These are phyloP conservation scores for Thraustochytrium striatum DNA, from an alignment of 352 stramenopile species.

Conservation along the genomic window DNA sequence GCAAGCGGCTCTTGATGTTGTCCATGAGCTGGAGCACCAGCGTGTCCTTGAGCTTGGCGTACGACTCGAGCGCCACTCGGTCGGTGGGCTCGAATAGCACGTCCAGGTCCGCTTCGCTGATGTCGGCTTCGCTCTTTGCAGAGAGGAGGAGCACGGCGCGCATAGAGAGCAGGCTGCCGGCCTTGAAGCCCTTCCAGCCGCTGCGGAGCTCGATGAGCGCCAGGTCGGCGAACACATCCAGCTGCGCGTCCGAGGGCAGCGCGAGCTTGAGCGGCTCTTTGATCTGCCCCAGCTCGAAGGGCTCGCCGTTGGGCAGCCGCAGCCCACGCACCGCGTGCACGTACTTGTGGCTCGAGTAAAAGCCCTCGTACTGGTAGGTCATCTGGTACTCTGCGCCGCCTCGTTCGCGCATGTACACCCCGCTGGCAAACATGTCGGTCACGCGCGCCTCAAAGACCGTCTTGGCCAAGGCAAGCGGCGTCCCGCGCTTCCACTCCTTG, in stretches of 20 bases:
- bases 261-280: not conserved
- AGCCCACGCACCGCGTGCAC: constrained; percentile 13
- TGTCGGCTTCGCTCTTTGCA: not conserved
- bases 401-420: constrained; percentile 59
- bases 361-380: constrained; percentile 59
- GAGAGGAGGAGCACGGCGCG: not conserved
- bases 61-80: not conserved
- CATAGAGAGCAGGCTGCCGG: not conserved
- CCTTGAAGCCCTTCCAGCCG: constrained; percentile 46
- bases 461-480: constrained; percentile 59
- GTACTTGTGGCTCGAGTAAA: constrained; percentile 61
- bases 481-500: constrained; percentile 63
- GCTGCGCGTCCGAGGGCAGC: constrained; percentile 22
- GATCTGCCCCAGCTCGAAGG: not conserved
- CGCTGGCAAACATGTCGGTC: constrained; percentile 62
- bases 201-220: constrained; percentile 14
- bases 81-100: constrained; percentile 43
- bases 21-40: constrained; percentile 31
- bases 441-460: constrained; percentile 65
- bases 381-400: constrained; percentile 61
- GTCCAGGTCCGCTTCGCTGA: not conserved
- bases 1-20: constrained; percentile 27
- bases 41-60: constrained; percentile 21
- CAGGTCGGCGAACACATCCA: constrained; percentile 30
- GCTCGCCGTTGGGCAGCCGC: not conserved